Percentiles rank a stretch among this genome's conserved stretches.
Evolutionary conservation across 441 rosid species (phyloP).

Genomic region (Aquilaria agallochum): DNA sequence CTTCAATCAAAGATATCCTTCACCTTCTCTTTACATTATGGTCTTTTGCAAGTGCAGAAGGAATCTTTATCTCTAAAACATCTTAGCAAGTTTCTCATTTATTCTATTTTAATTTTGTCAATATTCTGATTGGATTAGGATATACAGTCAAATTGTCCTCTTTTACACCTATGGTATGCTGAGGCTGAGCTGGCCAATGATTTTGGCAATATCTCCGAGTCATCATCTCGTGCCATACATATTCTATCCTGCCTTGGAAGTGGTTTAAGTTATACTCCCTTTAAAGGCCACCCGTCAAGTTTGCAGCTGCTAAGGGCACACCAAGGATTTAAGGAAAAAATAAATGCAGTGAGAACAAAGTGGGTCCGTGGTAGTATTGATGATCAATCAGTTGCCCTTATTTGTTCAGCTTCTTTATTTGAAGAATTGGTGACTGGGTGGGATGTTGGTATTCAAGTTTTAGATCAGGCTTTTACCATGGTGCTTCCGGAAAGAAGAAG

Average conservation of each 20-base stretch:
- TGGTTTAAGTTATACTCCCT: constrained; percentile 57
- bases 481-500: constrained; percentile 95
- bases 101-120: background rate
- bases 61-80: background rate
- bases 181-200: constrained; percentile 62
- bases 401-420: constrained; percentile 79
- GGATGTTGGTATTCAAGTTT: constrained; percentile 55
- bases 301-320: constrained; percentile 86
- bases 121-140: constrained; percentile 59
- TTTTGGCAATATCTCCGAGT: constrained; percentile 34
- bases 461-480: constrained; percentile 62
- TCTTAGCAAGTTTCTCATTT: constrained; percentile 15
- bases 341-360: constrained; percentile 50
- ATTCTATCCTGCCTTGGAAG: constrained; percentile 81
- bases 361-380: constrained; percentile 70
- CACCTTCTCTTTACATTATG: too few species aligned
- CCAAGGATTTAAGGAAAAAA: constrained; percentile 79
- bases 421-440: constrained; percentile 81
- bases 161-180: constrained; percentile 87
- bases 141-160: constrained; percentile 53
- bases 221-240: constrained; percentile 61
- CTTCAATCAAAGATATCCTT: too few species aligned
- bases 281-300: constrained; percentile 61
- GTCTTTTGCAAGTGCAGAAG: too few species aligned
- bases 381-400: constrained; percentile 71